Base-by-base conservation (phyloP, 169 alveolate species). In the Cryptosporidium viatorum region DNA sequence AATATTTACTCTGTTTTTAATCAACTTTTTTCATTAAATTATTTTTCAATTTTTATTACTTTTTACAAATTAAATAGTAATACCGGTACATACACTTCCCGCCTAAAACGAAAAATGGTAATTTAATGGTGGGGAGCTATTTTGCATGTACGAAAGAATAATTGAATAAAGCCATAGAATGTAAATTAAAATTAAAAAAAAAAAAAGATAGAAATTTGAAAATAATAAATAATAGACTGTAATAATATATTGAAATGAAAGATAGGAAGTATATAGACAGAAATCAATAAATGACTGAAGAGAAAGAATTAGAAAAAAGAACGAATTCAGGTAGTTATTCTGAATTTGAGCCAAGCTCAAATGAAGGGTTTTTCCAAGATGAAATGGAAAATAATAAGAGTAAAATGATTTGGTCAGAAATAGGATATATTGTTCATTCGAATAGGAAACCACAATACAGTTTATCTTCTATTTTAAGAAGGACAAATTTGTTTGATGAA, bases 341-440 rank as follows among this genome's bases (percentile, higher is more conserved):
- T 12, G 71, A 65, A n/a, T 65, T 65, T 65, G 71, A 65, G 21
- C 71, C 71, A 1, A 65, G 31, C 5, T 65, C 26, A 16, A 65
- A 18, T 31, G 71, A 65, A 16, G 43, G 21, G 1, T 9, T 65
- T 35, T 65, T 37, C 26, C 33, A 65, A 14, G 52, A 37, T n/a
- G 71, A 33, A 4, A 50, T 14, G 21, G 71, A 55, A 1, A 50
- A 31, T 12, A 39, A 31, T 8, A 73, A n/a, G 48, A 80, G 39
- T 65, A 80, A 67, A 45, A 41, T 80, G 51, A 80, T 60, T 62
- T 80, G 89, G 89, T 80, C 89, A 18, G 89, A 80, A 62, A 80
- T 80, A 62, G 89, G 80, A 9, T 80, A 80, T 23, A 65, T 80
- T 43, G 89, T 80, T n/a, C 75, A 59, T 29, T 80, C 89, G 4